phyloP scores from a whole-genome alignment of 2,329 filamentous ascomycete species.

The Nannizzia gypsea region DNA sequence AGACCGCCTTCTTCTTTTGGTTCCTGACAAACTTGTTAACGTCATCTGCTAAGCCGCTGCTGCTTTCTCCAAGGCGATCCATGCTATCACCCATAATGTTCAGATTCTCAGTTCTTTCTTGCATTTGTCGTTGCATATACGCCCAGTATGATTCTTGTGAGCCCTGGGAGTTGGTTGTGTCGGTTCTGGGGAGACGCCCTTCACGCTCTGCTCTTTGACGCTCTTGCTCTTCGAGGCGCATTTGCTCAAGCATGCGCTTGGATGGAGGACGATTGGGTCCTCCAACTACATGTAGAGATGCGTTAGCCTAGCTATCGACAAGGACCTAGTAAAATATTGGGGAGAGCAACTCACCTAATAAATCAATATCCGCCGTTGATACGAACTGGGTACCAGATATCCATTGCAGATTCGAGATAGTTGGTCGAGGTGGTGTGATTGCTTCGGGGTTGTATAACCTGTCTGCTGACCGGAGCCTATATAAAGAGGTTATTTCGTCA shows the following conservation, averaged over 20 bases:
- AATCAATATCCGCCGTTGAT: constrained; percentile 72
- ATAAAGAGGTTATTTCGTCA: background rate
- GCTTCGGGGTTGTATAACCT: constrained; percentile 67
- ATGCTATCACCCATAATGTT: constrained; percentile 73
- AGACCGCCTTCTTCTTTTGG: constrained; percentile 75
- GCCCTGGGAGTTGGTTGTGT: background rate
- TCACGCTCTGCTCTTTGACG: constrained; percentile 26
- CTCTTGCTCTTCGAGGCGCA: constrained; percentile 60
- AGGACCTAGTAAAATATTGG: too few relatives aligned
- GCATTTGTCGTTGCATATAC: constrained; percentile 75
- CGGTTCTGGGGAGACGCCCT: constrained; percentile 6
- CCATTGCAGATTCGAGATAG: constrained; percentile 93
- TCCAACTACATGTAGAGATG: constrained; percentile 44
- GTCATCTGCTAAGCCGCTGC: constrained; percentile 72
- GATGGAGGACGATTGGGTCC: constrained; percentile 78
- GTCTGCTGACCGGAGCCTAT: constrained; percentile 47
- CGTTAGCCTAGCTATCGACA: background rate
- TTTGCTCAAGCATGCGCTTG: constrained; percentile 74
- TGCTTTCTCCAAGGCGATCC: constrained; percentile 69
- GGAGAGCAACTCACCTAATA: constrained; percentile 47
- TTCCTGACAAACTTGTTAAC: constrained; percentile 74
- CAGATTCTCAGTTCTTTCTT: constrained; percentile 81
- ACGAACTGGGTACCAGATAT: constrained; percentile 89
- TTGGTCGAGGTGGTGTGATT: constrained; percentile 65
- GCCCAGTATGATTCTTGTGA: constrained; percentile 56